Base-by-base conservation (phyloP, 2,329 filamentous ascomycete genomes). In the Intubia oerlemansii region DNA sequence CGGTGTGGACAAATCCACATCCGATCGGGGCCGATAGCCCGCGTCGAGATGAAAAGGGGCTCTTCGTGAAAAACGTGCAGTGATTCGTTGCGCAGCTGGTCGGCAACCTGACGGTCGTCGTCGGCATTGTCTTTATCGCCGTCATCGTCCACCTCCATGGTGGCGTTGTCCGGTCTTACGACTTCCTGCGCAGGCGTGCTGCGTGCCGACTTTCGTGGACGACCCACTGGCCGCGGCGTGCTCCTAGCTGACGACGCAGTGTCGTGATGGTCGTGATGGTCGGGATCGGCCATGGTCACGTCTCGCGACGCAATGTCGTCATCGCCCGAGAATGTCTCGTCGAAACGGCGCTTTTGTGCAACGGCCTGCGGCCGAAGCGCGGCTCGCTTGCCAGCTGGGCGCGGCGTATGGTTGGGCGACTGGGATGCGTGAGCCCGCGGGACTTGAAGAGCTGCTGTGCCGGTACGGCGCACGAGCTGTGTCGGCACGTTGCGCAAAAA, bases 1-100 rank as follows among this genome's bases (percentile, higher is more conserved):
- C 67, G 62, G 35, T 73, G 57, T 5, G 61, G 59, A 40, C 75
- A 81, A 1, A 52, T 53, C 73, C 74, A 81, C 0, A 66, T 67
- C 30, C 71, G 62, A 33, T 67, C 57, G 0, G 66, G 62, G 0
- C 65, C 69, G 19, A 56, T 52, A 1, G 65, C 56, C 4, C 44
- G 47, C 7, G 51, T 49, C 4, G 58, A 56, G 0, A 61, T 62
- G 9, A 65, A 39, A 27, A 47, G 54, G 31, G 32, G 36, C 29
- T 66, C 59, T 5, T 59, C 51, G 16, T 53, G 52, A 8, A 66
- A 49, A 10, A 61, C 51, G 11, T 67, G 35, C 27, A 26, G 45
- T 37, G 12, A 31, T 24, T 23, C 24, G 23, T 8, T 20, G 3
- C 16, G 29, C 30, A 10, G 28, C 12, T 30, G 35, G 1, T 30